Percentiles rank a stretch among this genome's conserved stretches.
These are phyloP conservation scores for Nicotiana undulata DNA, from an alignment of 257 asterid genomes.

Conservation along the genomic window DNA sequence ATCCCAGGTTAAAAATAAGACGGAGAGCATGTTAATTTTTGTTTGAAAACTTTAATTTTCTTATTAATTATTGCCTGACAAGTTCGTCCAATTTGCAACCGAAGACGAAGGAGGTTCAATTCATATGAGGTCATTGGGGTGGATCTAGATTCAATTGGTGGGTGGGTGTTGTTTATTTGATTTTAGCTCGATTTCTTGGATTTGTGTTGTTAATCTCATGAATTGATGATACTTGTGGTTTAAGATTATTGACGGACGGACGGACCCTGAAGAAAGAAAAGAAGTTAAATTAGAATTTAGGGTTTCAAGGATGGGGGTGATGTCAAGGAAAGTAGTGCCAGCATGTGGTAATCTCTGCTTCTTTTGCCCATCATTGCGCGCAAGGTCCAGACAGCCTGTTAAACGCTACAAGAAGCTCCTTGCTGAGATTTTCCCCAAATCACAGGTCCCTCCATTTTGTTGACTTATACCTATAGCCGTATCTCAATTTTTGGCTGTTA, in stretches of 20 bases:
- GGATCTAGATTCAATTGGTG: slow-evolving; percentile 5
- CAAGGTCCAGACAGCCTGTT: slow-evolving; percentile 50
- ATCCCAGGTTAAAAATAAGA: neutral
- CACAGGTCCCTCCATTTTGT: slow-evolving; percentile 26
- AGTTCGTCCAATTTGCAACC: neutral
- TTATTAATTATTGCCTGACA: neutral
- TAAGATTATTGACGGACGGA: too few relatives aligned
- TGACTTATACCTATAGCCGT: too few relatives aligned
- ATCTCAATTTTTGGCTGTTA: too few relatives aligned
- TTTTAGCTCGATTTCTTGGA: neutral
- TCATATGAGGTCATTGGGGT: neutral
- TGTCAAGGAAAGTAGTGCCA: slow-evolving; percentile 49
- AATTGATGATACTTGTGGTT: neutral
- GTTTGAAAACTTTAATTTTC: neutral
- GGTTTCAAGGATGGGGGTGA: slow-evolving; percentile 31
- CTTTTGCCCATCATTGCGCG: slow-evolving; percentile 45
- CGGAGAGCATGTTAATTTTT: neutral
- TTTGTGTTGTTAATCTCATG: neutral
- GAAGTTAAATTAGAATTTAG: neutral
- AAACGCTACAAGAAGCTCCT: slow-evolving; percentile 50
- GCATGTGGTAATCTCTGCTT: slow-evolving; percentile 44
- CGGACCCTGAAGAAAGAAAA: neutral
- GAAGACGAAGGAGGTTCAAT: neutral
- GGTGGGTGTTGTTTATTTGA: neutral
- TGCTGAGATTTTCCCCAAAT: slow-evolving; percentile 35